phyloP scores from a whole-genome alignment of 495 filamentous ascomycete species.

The Recurvomyces mirabilis region DNA sequence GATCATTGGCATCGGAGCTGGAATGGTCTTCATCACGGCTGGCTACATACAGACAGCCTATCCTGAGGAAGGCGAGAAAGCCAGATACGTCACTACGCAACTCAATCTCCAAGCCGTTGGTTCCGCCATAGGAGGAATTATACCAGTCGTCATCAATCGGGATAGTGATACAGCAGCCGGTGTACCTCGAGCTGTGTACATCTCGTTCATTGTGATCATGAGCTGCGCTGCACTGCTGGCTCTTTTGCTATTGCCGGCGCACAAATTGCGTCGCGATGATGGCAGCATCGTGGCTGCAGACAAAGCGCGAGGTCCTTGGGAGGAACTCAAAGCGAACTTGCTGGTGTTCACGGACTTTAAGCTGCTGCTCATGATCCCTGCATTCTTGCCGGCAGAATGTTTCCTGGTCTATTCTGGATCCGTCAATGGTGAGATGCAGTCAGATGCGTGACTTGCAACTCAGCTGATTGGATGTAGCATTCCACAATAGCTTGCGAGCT shows the following conservation, averaged over 20 bases:
- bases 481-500: not conserved
- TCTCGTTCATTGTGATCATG: slow-evolving; percentile 19
- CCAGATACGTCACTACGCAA: slow-evolving; percentile 10
- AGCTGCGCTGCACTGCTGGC: not conserved
- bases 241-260: not conserved
- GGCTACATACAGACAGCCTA: slow-evolving; percentile 16
- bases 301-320: not conserved
- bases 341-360: not conserved
- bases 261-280: not conserved
- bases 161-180: slow-evolving; percentile 11
- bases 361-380: not conserved
- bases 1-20: slow-evolving; percentile 16
- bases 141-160: slow-evolving; percentile 20
- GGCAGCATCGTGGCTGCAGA: not conserved
- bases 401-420: not conserved
- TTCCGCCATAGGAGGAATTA: slow-evolving; percentile 16
- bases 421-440: not conserved
- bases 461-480: not conserved
- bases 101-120: slow-evolving; percentile 19
- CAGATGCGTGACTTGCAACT: too few species aligned
- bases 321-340: not conserved
- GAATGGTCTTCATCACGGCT: slow-evolving; percentile 18
- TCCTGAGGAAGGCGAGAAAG: slow-evolving; percentile 18
- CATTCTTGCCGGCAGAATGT: not conserved
- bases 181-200: slow-evolving; percentile 17